Evolutionary conservation across 495 filamentous ascomycete species (phyloP), one percentile per base, ranked within the genome.

Genomic region (Darksidea phi): DNA sequence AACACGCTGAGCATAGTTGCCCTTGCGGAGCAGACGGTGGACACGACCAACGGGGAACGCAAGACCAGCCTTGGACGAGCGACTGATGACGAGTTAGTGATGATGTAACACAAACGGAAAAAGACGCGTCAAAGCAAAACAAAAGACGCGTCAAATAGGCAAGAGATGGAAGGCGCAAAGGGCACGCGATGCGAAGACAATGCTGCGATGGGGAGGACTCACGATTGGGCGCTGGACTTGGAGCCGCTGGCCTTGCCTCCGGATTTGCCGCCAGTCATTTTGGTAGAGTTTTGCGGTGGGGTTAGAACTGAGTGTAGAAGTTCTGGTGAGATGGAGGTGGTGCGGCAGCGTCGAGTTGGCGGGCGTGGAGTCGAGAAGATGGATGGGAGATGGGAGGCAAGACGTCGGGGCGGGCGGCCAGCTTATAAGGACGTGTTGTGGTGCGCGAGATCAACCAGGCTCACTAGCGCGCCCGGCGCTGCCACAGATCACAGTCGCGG

Each of bases 41-140:
- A 98, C 94, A 95, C 94, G 94, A 76, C 94, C 94, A 75, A 98
- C 94, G 67, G 94, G 94, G 86, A 98, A 98, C 69, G 94, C 94
- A 71, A 98, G 88, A 86, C 94, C 94, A 59, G 94, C 94, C 86
- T 98, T 98, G 74, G 94, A 96, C 54, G 94, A 98, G 79, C 94
- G 95, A 61, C 94, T 97, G 68, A 58, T 15, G 57, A 2, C 38
- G 15, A n/a, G 57, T 61, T 54, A 53, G 48, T 57, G 26, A 25
- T 15, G 48, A 32, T 12, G 42, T 15, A 15, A 61, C 34, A 8
- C 15, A 41, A 67, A 56, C 50, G 64, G 26, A 11, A 53, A 51
- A 70, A 66, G 56, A 72, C 66, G 69, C 59, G 48, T 71, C 54
- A 58, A 59, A 52, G 7, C 54, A 66, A 49, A 60, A 64, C 65